Conservation (phyloP, 2,329 filamentous ascomycete species). For the Coniochaeta sp. region DNA sequence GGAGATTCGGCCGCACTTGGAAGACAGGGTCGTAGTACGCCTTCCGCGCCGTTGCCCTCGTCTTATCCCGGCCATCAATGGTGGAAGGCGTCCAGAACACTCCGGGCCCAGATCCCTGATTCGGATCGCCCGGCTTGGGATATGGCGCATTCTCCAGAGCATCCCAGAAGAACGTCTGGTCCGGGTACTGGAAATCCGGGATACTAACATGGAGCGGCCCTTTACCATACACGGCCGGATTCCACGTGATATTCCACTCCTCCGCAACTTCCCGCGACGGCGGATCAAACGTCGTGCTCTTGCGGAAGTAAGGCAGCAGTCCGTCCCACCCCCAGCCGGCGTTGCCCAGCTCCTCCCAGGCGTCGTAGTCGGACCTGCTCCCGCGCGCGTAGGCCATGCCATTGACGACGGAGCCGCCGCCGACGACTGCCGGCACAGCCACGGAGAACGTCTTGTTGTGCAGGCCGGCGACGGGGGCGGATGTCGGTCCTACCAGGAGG, state of each 20-base stretch:
- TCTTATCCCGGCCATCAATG: no score
- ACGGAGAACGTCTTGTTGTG: constrained; percentile 11
- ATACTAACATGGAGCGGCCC: constrained; percentile 12
- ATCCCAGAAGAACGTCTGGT: no score
- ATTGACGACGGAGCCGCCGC: constrained; percentile 25
- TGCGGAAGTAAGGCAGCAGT: constrained; percentile 41
- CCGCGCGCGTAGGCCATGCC: constrained; percentile 31
- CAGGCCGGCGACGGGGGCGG: constrained; percentile 11
- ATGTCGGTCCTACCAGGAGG: constrained; percentile 9
- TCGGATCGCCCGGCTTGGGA: no score
- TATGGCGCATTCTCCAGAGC: no score
- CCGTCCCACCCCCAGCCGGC: constrained; percentile 32
- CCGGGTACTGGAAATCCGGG: constrained; percentile 12
- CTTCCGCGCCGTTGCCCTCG: no score
- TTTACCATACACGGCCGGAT: constrained; percentile 9
- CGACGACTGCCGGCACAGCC: no score
- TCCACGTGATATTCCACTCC: constrained; percentile 13
- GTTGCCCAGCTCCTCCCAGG: constrained; percentile 34
- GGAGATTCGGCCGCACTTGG: no score
- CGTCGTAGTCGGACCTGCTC: constrained; percentile 30
- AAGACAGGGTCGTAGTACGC: no score
- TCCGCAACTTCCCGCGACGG: constrained; percentile 4
- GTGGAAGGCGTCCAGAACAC: no score
- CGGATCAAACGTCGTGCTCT: constrained; percentile 19
- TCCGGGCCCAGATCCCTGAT: no score